Conservation (phyloP, 305 asterid species). For the Fraxinus nigra region DNA sequence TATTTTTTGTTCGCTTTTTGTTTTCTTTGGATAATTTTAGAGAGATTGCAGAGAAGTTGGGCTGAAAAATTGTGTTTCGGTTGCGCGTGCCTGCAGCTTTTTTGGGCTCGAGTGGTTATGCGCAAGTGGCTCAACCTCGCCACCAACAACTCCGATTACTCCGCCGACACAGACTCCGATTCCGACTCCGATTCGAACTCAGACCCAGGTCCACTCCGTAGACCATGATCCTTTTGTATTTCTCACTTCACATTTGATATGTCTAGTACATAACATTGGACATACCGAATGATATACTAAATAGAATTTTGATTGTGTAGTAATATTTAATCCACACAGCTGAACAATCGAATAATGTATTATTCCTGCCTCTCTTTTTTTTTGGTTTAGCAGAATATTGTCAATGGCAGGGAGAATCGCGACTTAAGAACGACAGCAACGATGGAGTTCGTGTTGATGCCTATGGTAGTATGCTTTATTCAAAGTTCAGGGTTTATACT, state of each 20-base stretch:
- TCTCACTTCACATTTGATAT: neutral
- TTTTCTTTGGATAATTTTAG: slow-evolving; percentile 22
- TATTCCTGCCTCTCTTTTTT: neutral
- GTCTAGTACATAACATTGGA: neutral
- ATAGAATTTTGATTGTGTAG: neutral
- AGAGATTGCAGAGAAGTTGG: slow-evolving; percentile 73
- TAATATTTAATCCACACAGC: neutral
- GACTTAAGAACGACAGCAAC: slow-evolving; percentile 41
- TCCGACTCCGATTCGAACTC: slow-evolving; percentile 36
- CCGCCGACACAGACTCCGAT: slow-evolving; percentile 47
- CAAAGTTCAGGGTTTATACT: neutral
- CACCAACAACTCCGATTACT: slow-evolving; percentile 54
- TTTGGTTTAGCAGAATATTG: slow-evolving; percentile 31
- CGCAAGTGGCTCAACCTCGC: slow-evolving; percentile 74
- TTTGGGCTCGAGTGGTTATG: slow-evolving; percentile 68
- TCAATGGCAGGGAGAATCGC: slow-evolving; percentile 43
- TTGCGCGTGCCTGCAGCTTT: slow-evolving; percentile 82
- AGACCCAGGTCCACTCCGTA: slow-evolving; percentile 49
- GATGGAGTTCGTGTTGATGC: slow-evolving; percentile 38
- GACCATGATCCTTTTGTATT: neutral
- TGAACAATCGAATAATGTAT: neutral
- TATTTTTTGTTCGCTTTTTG: neutral
- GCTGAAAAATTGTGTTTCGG: slow-evolving; percentile 85
- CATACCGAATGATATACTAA: neutral
- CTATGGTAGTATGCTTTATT: slow-evolving; percentile 36